Conservation (phyloP, 169 alveolate genomes). For the Cryptosporidium parvum region DNA sequence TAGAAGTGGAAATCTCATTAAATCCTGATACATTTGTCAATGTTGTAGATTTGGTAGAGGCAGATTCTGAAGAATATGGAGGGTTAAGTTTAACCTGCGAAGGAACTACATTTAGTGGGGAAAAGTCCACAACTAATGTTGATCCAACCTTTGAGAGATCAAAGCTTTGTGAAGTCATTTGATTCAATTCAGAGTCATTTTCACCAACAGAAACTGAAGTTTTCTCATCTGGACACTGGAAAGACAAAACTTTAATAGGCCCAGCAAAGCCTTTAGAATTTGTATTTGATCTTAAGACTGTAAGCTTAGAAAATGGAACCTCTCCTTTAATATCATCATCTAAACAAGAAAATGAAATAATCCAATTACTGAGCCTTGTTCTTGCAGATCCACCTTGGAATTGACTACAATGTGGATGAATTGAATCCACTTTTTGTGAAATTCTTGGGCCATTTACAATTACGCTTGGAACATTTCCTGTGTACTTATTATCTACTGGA, state of each 20-base stretch:
- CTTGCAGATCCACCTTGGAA: constrained; percentile 75
- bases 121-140: constrained; percentile 31
- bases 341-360: constrained; percentile 60
- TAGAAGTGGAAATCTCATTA: constrained; percentile 35
- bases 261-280: constrained; percentile 17
- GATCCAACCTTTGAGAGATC: constrained; percentile 68
- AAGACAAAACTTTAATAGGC: constrained; percentile 5
- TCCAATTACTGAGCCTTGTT: constrained; percentile 70
- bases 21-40: constrained; percentile 49
- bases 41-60: constrained; percentile 2
- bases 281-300: constrained; percentile 18
- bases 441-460: constrained; percentile 62
- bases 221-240: constrained; percentile 54
- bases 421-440: constrained; percentile 47
- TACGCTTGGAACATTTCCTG: constrained; percentile 40
- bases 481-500: constrained; percentile 37
- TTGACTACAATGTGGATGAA: constrained; percentile 56
- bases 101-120: constrained; percentile 53
- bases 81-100: constrained; percentile 47
- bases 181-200: constrained; percentile 29
- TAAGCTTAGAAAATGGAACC: constrained; percentile 53
- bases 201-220: constrained; percentile 73
- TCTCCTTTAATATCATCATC: constrained; percentile 52
- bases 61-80: constrained; percentile 39
- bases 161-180: constrained; percentile 20